phyloP scores from a whole-genome alignment of 2,329 filamentous ascomycete species.

The Neofusicoccum ribis region DNA sequence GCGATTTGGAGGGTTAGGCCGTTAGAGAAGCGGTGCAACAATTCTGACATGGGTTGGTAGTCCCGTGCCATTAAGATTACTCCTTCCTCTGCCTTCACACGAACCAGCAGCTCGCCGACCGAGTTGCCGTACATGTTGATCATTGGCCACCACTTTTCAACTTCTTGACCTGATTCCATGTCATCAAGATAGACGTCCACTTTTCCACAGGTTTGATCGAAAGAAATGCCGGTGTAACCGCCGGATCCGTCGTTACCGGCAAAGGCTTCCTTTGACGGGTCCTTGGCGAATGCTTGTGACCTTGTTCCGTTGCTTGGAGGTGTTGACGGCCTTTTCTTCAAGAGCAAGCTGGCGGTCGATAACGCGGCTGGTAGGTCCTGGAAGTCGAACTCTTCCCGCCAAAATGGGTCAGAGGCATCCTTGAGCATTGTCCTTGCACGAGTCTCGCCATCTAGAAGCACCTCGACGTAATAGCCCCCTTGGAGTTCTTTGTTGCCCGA shows the following conservation, averaged over 20 bases:
- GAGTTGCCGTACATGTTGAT: slow-evolving; percentile 72
- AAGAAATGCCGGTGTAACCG: slow-evolving; percentile 48
- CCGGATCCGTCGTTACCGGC: slow-evolving; percentile 32
- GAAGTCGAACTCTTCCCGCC: slow-evolving; percentile 80
- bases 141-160: slow-evolving; percentile 84
- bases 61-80: slow-evolving; percentile 84
- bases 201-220: slow-evolving; percentile 60
- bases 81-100: slow-evolving; percentile 80
- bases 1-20: slow-evolving; percentile 84
- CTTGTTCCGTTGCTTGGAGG: slow-evolving; percentile 4
- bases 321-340: slow-evolving; percentile 60
- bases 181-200: slow-evolving; percentile 83
- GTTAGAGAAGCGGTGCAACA: slow-evolving; percentile 81
- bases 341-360: slow-evolving; percentile 67
- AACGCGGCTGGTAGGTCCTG: slow-evolving; percentile 68
- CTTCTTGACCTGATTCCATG: slow-evolving; percentile 72
- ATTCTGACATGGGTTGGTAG: slow-evolving; percentile 77
- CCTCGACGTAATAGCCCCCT: slow-evolving; percentile 76
- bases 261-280: slow-evolving; percentile 37
- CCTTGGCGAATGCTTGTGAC: slow-evolving; percentile 27
- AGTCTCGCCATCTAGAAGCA: slow-evolving; percentile 77
- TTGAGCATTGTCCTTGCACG: slow-evolving; percentile 74
- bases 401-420: slow-evolving; percentile 74
- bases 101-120: slow-evolving; percentile 82
- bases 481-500: slow-evolving; percentile 27